A percentile compares a stretch with the other conserved stretches of the same genome.
phyloP scores from a whole-genome alignment of 805 yeast species.

The Lachancea nothofagi region DNA sequence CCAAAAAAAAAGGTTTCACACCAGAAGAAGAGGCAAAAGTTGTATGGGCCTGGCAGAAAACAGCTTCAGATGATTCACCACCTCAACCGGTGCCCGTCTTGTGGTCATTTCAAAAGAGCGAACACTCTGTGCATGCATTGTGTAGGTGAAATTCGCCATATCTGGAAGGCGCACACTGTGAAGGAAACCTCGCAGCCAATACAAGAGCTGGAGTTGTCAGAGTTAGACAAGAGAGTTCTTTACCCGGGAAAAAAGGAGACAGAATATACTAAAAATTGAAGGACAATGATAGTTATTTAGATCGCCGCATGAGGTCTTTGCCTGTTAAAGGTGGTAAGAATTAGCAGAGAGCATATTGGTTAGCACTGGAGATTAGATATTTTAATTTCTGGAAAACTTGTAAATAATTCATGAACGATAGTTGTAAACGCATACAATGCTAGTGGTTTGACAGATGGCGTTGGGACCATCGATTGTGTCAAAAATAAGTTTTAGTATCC shows the following conservation, averaged over 20 bases:
- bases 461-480: no score
- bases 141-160: slow-evolving; percentile 68
- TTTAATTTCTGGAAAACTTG: background rate
- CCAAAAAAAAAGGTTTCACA: slow-evolving; percentile 93
- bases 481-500: no score
- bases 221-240: slow-evolving; percentile 55
- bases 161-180: slow-evolving; percentile 51
- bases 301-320: slow-evolving; percentile 49
- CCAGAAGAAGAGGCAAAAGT: slow-evolving; percentile 76
- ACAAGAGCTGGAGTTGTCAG: slow-evolving; percentile 38
- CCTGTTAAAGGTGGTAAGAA: slow-evolving; percentile 39
- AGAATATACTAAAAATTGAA: slow-evolving; percentile 41
- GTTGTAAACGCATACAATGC: no score
- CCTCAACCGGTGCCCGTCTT: slow-evolving; percentile 87
- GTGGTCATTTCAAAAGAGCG: slow-evolving; percentile 87
- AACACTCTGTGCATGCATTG: slow-evolving; percentile 93
- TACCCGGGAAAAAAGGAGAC: slow-evolving; percentile 68
- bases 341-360: background rate
- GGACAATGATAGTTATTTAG: slow-evolving; percentile 51
- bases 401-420: background rate
- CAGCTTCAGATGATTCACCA: slow-evolving; percentile 71
- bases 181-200: slow-evolving; percentile 24
- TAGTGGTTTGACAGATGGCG: no score
- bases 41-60: slow-evolving; percentile 76
- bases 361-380: background rate